These are phyloP conservation scores for Eucalyptus microcorys DNA, from an alignment of 345 rosid genomes.

Conservation along the genomic window DNA sequence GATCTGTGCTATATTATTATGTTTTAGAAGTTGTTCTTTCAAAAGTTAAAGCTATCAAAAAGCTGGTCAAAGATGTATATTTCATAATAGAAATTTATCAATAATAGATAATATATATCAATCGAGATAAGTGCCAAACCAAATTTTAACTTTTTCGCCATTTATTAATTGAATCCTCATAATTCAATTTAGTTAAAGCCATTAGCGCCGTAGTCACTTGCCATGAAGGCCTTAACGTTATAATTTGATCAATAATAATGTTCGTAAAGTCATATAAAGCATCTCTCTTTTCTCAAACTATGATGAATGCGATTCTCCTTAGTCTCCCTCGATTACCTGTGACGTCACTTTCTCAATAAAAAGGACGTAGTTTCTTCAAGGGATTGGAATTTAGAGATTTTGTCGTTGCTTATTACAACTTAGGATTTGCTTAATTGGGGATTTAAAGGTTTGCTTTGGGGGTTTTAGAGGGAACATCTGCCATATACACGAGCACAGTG, in stretches of 20 bases:
- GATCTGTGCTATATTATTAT: background rate
- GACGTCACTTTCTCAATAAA: background rate
- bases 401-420: background rate
- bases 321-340: background rate
- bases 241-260: background rate
- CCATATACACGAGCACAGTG: background rate
- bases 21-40: background rate
- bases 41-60: background rate
- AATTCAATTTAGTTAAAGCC: background rate
- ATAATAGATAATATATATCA: background rate
- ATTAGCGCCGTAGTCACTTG: background rate
- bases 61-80: background rate
- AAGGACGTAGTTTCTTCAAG: background rate
- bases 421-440: background rate
- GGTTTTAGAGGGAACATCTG: background rate
- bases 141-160: background rate
- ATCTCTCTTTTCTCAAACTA: background rate
- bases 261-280: background rate
- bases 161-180: background rate
- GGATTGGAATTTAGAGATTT: background rate
- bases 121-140: background rate
- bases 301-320: background rate
- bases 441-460: background rate
- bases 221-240: background rate
- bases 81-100: no score